phyloP scores from a whole-genome alignment of 495 filamentous ascomycete genomes.

The Penicillium bialowiezense region DNA sequence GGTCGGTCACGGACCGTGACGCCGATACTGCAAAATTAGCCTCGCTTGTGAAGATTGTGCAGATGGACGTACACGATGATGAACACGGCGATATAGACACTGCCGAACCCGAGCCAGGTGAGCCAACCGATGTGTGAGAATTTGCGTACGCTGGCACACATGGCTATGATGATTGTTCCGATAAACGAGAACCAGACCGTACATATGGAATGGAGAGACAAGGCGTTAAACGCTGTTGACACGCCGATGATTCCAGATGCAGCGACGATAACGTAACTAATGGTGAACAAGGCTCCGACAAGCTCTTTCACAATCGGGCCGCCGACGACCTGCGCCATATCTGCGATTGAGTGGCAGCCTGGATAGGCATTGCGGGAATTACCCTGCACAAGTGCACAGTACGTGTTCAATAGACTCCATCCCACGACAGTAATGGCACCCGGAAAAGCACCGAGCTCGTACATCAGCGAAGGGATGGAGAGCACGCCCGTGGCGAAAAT shows the following conservation, averaged over 20 bases:
- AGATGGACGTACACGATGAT: slow-evolving; percentile 42
- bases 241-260: slow-evolving; percentile 50
- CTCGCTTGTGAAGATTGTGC: neutral
- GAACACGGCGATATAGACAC: slow-evolving; percentile 44
- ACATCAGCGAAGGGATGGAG: slow-evolving; percentile 59
- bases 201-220: slow-evolving; percentile 46
- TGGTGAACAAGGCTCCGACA: slow-evolving; percentile 42
- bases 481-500: slow-evolving; percentile 59
- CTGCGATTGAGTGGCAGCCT: slow-evolving; percentile 56
- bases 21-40: slow-evolving; percentile 24
- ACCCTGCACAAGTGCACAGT: slow-evolving; percentile 33
- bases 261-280: slow-evolving; percentile 46
- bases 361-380: slow-evolving; percentile 36
- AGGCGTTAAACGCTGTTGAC: slow-evolving; percentile 49
- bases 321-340: slow-evolving; percentile 65
- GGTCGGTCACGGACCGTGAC: slow-evolving; percentile 42
- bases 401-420: slow-evolving; percentile 63
- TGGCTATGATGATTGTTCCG: slow-evolving; percentile 64
- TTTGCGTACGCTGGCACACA: slow-evolving; percentile 38
- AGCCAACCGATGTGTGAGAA: slow-evolving; percentile 45
- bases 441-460: slow-evolving; percentile 59
- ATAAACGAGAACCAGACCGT: slow-evolving; percentile 43
- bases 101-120: slow-evolving; percentile 44
- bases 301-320: slow-evolving; percentile 48
- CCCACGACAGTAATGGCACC: slow-evolving; percentile 55